phyloP scores from a whole-genome alignment of 176 grass and related monocot genomes.

The Carex cristatella region DNA sequence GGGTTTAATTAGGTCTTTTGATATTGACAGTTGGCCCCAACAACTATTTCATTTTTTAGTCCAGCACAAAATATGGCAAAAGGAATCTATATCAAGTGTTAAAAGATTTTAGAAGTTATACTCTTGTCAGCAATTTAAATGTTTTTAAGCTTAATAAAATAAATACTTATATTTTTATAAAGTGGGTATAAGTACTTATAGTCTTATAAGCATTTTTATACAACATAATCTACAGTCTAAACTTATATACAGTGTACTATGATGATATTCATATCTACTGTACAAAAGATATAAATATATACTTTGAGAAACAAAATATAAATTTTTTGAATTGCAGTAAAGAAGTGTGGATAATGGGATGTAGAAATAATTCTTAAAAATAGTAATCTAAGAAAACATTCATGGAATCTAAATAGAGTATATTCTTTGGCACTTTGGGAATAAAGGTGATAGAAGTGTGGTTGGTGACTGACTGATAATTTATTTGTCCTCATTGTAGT shows the following conservation, averaged over 20 bases:
- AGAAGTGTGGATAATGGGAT: neutral
- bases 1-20: neutral
- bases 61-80: neutral
- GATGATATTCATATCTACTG: neutral
- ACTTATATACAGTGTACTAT: neutral
- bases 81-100: neutral
- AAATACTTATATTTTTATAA: neutral
- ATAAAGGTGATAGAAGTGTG: neutral
- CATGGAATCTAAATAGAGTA: neutral
- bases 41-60: neutral
- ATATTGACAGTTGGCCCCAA: neutral
- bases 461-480: neutral
- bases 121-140: neutral
- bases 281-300: neutral
- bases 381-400: neutral
- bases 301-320: neutral
- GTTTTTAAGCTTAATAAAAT: neutral
- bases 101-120: neutral
- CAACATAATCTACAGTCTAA: neutral
- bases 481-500: neutral
- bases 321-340: neutral
- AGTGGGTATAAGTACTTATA: too few relatives aligned
- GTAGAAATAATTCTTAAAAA: neutral
- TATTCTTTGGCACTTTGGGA: neutral
- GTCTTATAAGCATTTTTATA: neutral